Evolutionary conservation across 306 rosid genomes (phyloP).

Genomic region (Potentilla sterilis): DNA sequence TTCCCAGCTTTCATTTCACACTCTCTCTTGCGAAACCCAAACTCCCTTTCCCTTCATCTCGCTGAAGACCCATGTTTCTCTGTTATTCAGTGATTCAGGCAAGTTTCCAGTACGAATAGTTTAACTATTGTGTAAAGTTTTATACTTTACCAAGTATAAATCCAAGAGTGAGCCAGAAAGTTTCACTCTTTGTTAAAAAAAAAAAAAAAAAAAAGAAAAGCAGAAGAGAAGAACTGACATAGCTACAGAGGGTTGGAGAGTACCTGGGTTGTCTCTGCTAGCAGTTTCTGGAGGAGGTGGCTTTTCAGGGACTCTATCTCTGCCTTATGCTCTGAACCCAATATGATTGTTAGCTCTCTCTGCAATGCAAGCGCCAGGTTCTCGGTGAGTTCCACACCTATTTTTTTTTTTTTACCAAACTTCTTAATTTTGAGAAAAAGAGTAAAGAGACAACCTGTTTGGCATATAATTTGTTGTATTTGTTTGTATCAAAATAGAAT

Average conservation of each 20-base stretch:
- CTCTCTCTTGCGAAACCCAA: background rate
- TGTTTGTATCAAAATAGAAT: background rate
- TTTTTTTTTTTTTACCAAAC: background rate
- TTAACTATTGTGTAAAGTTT: slow-evolving; percentile 2
- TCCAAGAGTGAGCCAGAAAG: slow-evolving; percentile 2
- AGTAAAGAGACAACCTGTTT: background rate
- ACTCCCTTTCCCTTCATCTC: background rate
- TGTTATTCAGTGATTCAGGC: slow-evolving; percentile 6
- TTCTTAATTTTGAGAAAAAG: background rate
- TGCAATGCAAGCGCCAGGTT: slow-evolving; percentile 77
- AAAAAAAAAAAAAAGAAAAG: background rate
- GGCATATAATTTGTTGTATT: background rate
- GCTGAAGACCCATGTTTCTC: slow-evolving; percentile 4
- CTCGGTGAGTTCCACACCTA: slow-evolving; percentile 45
- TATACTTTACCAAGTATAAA: slow-evolving; percentile 3
- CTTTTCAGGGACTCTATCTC: slow-evolving; percentile 6
- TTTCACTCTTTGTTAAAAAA: background rate
- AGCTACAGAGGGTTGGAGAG: background rate
- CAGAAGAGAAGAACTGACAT: background rate
- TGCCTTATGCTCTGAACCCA: slow-evolving; percentile 1
- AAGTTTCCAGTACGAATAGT: background rate
- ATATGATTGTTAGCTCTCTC: slow-evolving; percentile 66
- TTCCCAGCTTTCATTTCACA: slow-evolving; percentile 1
- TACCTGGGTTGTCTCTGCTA: slow-evolving; percentile 17
- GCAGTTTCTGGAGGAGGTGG: slow-evolving; percentile 20